These are phyloP conservation scores for Cymbidium sinense DNA, from an alignment of 106 monocot genomes.

Conservation along the genomic window DNA sequence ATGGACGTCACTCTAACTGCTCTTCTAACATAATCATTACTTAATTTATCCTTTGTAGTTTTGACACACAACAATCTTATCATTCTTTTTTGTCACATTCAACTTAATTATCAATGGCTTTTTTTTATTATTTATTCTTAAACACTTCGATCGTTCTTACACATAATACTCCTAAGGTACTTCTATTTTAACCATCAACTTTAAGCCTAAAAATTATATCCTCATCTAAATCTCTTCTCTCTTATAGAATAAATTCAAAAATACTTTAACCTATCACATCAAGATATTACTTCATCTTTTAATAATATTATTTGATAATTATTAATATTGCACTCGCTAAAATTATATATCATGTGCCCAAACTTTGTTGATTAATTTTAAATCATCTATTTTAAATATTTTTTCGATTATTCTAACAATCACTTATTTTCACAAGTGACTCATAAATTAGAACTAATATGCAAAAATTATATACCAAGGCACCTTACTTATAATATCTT, in stretches of 20 bases:
- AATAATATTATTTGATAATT: background rate
- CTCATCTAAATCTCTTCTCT: background rate
- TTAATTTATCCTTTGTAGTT: background rate
- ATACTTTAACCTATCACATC: background rate
- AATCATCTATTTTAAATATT: background rate
- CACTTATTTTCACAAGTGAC: background rate
- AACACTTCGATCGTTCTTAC: background rate
- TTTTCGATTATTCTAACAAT: background rate
- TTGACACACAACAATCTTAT: background rate
- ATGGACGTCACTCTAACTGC: background rate
- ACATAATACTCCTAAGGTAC: background rate
- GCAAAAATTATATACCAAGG: background rate
- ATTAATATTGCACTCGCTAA: background rate
- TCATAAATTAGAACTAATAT: background rate
- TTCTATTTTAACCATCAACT: background rate
- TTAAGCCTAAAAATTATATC: background rate
- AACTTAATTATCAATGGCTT: background rate
- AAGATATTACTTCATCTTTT: background rate
- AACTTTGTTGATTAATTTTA: background rate
- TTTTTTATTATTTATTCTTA: background rate
- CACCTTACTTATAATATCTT: background rate
- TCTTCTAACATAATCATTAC: background rate
- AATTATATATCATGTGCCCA: background rate
- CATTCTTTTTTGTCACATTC: background rate
- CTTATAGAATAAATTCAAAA: background rate